Base-by-base conservation (phyloP, 345 rosid genomes). In the Reutealis trisperma region DNA sequence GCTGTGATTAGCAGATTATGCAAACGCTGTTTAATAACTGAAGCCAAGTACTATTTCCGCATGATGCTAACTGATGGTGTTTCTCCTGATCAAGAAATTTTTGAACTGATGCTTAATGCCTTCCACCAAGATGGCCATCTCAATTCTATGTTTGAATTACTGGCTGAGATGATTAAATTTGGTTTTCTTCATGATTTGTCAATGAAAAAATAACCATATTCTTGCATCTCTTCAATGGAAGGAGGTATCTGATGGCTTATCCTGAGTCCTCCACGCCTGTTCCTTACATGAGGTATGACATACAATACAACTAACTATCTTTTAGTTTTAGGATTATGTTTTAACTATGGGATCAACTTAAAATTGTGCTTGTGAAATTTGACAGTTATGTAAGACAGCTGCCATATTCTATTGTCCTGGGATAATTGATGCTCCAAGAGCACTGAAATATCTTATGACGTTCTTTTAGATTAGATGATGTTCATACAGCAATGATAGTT, bases 1-100 rank as follows among this genome's bases (percentile, higher is more conserved):
- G 89, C 95, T 21, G 88, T 88, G 63, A 88, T 93, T 71, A 87
- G 89, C 80, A 88, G 98, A 77, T 83, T 93, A 71, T 88, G 97
- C 82, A 90, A 83, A 83, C 84, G 90, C 76, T 51, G 57, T 68
- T 83, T 84, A 67, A 61, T 72, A 59, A 57, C 24, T 24, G 84
- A 84, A 83, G 88, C 91, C 66, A 86, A 86, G 55, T 78, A 57
- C 68, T 87, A 89, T 82, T 85, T 89, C 80, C 5, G 74, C 63
- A 76, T 83, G 78, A 92, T 93, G 97, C 78, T 93, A 77, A 85
- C 82, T 18, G 47, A 73, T 61, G 91, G 87, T 67, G 68, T 87
- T 82, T 81, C 74, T 60, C 95, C 97, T 22, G 95, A 92, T 77
- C 81, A 84, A 42, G 85, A 85, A 73, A 84, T 93, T 45, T 92